Conservation (phyloP, 768 basidiomycete species). For the Tylopilus plumbeoviolaceoides region DNA sequence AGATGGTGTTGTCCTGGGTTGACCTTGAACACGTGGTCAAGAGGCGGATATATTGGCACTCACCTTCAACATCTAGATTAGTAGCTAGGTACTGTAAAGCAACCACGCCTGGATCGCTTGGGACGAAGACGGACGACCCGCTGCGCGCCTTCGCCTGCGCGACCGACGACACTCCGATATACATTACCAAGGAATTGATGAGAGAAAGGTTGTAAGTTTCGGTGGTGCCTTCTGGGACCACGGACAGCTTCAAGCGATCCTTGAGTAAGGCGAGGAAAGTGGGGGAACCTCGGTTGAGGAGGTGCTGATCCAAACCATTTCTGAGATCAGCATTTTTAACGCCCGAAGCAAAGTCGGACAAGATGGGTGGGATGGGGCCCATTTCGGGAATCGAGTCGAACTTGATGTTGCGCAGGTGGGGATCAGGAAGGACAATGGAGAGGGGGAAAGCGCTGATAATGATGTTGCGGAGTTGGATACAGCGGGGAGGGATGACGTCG, state of each 20-base stretch:
- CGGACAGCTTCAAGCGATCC: conserved; percentile 62
- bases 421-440: conserved; percentile 76
- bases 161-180: conserved; percentile 90
- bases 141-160: conserved; percentile 84
- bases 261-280: conserved; percentile 75
- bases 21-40: neutral
- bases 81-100: conserved; percentile 78
- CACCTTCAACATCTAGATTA: conserved; percentile 90
- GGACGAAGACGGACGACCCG: conserved; percentile 75
- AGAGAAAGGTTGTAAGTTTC: conserved; percentile 84
- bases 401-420: conserved; percentile 69
- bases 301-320: conserved; percentile 76
- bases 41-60: conserved; percentile 16
- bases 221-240: conserved; percentile 39
- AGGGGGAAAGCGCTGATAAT: conserved; percentile 94
- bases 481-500: conserved; percentile 87
- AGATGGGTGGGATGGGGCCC: conserved; percentile 86
- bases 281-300: conserved; percentile 69
- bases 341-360: conserved; percentile 85
- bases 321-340: conserved; percentile 81
- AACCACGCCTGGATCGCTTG: conserved; percentile 80
- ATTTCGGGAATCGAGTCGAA: conserved; percentile 82
- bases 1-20: conserved; percentile 88
- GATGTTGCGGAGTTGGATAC: conserved; percentile 95
- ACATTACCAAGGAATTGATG: conserved; percentile 93